Evolutionary conservation across 768 basidiomycete species (phyloP).

Genomic region (Rubroboletus satanas): DNA sequence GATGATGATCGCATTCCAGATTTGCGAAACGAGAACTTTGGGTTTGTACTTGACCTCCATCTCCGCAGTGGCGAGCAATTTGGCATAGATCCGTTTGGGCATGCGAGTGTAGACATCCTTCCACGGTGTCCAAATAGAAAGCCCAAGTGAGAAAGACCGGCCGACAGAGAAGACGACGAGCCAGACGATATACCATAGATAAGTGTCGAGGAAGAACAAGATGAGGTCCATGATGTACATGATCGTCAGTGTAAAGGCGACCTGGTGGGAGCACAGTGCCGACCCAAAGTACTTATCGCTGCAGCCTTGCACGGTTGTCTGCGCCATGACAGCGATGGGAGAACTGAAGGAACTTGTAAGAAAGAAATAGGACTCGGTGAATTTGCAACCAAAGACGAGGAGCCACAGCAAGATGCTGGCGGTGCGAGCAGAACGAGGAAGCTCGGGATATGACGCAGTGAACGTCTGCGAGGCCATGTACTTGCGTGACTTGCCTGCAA

Average conservation of each 20-base stretch:
- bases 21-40: constrained; percentile 97
- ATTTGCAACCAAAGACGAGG: constrained; percentile 95
- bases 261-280: constrained; percentile 84
- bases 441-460: constrained; percentile 91
- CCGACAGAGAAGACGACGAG: constrained; percentile 90
- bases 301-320: constrained; percentile 90
- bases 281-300: constrained; percentile 78
- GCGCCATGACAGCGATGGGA: constrained; percentile 94
- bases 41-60: constrained; percentile 99
- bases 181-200: constrained; percentile 99
- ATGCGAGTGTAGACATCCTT: constrained; percentile 93
- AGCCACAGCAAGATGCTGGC: constrained; percentile 88
- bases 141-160: constrained; percentile 85
- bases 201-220: constrained; percentile 99
- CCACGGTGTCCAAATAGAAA: constrained; percentile 99
- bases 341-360: constrained; percentile 94
- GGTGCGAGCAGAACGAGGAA: constrained; percentile 65
- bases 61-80: constrained; percentile 89
- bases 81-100: constrained; percentile 97
- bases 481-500: constrained; percentile 95
- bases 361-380: constrained; percentile 97
- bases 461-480: constrained; percentile 99
- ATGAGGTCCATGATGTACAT: constrained; percentile 99
- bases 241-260: constrained; percentile 90
- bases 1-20: constrained; percentile 99